These are phyloP conservation scores for Metrosideros polymorpha DNA, from an alignment of 441 rosid genomes.

Conservation along the genomic window DNA sequence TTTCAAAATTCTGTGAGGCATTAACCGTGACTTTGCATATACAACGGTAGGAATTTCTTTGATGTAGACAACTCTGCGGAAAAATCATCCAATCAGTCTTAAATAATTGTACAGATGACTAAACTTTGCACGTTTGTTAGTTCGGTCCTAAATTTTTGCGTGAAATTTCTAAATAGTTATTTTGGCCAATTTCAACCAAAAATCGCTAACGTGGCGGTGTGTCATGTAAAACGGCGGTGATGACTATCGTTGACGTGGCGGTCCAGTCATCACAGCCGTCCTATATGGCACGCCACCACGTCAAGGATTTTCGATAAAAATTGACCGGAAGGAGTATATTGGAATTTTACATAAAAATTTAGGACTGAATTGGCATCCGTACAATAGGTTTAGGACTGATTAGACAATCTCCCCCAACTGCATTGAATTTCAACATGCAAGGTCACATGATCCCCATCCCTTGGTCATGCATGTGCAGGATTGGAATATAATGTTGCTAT, in stretches of 20 bases:
- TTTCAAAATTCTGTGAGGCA: background rate
- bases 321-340: too few species aligned
- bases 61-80: background rate
- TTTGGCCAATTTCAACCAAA: accelerated
- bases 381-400: background rate
- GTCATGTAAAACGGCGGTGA: too few species aligned
- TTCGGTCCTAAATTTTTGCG: background rate
- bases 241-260: too few species aligned
- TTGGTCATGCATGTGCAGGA: background rate
- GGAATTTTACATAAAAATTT: background rate
- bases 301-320: too few species aligned
- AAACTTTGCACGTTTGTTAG: accelerated
- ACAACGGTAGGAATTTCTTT: background rate
- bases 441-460: background rate
- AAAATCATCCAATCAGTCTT: background rate
- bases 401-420: background rate
- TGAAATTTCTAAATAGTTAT: background rate
- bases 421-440: background rate
- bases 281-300: too few species aligned
- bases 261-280: too few species aligned
- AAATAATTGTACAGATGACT: accelerated
- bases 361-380: background rate
- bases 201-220: too few species aligned
- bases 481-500: too few species aligned
- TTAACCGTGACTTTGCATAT: background rate